A percentile compares a stretch with the other conserved stretches of the same genome.
Conservation (phyloP, 106 monocot species). For the Cymbidium sinense region DNA sequence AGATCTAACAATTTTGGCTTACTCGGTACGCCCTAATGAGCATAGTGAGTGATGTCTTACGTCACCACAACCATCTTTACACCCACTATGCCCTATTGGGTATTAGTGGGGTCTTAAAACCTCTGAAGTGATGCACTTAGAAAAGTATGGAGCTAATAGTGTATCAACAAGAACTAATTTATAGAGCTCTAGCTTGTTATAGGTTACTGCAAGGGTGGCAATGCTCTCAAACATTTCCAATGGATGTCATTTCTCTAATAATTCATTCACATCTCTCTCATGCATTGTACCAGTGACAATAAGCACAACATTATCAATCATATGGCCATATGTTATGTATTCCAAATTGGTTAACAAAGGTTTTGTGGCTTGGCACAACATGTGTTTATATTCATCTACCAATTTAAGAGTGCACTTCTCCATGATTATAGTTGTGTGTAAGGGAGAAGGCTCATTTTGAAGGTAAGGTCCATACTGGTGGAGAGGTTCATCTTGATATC, state of each 20-base stretch:
- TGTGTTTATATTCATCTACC: constrained; percentile 95
- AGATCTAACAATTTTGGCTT: too few relatives aligned
- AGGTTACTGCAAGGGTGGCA: constrained; percentile 86
- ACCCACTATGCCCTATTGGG: too few relatives aligned
- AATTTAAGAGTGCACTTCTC: constrained; percentile 92
- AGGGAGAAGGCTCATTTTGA: constrained; percentile 95
- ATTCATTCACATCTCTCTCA: constrained; percentile 97
- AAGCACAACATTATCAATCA: constrained; percentile 99
- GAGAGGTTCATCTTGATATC: constrained; percentile 98
- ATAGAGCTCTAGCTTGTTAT: constrained; percentile 95
- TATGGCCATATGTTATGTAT: constrained; percentile 89
- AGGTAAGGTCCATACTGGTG: constrained; percentile 85
- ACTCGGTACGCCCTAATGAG: too few relatives aligned
- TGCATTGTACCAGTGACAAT: constrained; percentile 97
- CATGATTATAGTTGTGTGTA: constrained; percentile 94
- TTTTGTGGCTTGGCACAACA: constrained; percentile 93
- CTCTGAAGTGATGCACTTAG: constrained; percentile 99
- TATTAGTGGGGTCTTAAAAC: too few relatives aligned
- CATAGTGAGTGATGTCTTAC: too few relatives aligned
- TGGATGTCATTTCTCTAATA: constrained; percentile 96
- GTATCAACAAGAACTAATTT: constrained; percentile 94
- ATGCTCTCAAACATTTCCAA: constrained; percentile 99
- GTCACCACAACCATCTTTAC: too few relatives aligned
- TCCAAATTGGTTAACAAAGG: constrained; percentile 81
- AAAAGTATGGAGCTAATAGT: constrained; percentile 93